Evolutionary conservation across 495 filamentous ascomycete species (phyloP).

Genomic region (Penicillium coffeae): DNA sequence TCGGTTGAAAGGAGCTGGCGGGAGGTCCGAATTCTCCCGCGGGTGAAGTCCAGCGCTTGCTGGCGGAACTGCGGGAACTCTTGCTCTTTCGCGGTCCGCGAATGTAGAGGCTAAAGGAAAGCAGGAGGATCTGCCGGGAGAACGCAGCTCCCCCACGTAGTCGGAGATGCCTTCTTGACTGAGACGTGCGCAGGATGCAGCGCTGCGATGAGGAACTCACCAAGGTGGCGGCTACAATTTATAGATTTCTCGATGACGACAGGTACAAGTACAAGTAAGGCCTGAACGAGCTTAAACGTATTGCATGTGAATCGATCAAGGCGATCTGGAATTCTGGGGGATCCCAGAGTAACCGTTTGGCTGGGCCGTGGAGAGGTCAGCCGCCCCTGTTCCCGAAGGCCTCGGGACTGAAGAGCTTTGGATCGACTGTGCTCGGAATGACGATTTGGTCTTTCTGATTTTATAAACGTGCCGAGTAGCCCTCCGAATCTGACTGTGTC

Average conservation of each 20-base stretch:
- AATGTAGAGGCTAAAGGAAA: too few species aligned
- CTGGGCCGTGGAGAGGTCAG: slow-evolving; percentile 3
- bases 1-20: slow-evolving; percentile 28
- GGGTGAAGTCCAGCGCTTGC: not conserved
- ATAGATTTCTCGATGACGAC: slow-evolving; percentile 18
- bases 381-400: slow-evolving; percentile 26
- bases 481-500: slow-evolving; percentile 7
- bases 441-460: not conserved
- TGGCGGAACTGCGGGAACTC: not conserved
- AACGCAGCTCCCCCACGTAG: too few species aligned
- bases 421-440: slow-evolving; percentile 7
- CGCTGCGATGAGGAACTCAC: too few species aligned
- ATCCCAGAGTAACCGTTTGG: not conserved
- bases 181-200: too few species aligned
- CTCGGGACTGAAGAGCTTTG: slow-evolving; percentile 22
- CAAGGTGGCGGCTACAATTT: too few species aligned
- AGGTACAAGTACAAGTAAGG: too few species aligned
- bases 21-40: slow-evolving; percentile 29
- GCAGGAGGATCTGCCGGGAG: too few species aligned
- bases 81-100: not conserved
- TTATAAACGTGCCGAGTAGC: slow-evolving; percentile 11
- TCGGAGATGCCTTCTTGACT: too few species aligned
- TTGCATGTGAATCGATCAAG: slow-evolving; percentile 23
- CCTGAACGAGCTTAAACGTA: not conserved
- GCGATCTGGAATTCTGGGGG: slow-evolving; percentile 12